Evolutionary conservation across 2,329 filamentous ascomycete species (phyloP).

Genomic region (Phaeosphaeriaceae sp.): DNA sequence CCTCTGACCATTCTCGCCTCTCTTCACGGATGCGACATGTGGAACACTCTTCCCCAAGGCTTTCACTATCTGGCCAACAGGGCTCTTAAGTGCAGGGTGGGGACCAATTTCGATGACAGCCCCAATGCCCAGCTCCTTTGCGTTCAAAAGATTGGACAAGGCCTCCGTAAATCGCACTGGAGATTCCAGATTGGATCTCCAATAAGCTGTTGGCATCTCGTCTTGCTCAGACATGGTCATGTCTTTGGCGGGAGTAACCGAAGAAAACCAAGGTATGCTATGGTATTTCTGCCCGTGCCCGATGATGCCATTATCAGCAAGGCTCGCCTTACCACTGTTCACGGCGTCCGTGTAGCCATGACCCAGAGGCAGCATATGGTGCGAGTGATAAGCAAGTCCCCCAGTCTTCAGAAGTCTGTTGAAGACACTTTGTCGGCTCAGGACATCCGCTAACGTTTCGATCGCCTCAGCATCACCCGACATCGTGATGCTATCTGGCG

Average conservation of each 20-base stretch:
- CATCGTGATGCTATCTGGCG: conserved; percentile 28
- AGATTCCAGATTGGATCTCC: conserved; percentile 17
- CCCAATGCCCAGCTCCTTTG: neutral
- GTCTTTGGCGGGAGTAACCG: conserved; percentile 4
- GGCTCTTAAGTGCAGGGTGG: conserved; percentile 10
- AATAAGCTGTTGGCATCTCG: conserved; percentile 9
- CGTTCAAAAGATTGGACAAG: neutral
- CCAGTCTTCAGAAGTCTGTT: conserved; percentile 34
- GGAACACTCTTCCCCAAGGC: neutral
- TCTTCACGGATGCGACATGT: neutral
- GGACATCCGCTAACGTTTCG: neutral
- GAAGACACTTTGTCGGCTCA: conserved; percentile 12
- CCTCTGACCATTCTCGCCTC: neutral
- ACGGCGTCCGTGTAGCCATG: conserved; percentile 12
- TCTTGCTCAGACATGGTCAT: neutral
- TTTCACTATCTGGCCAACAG: conserved; percentile 11
- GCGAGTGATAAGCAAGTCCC: conserved; percentile 53
- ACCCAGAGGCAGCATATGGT: conserved; percentile 15
- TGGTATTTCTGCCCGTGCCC: neutral
- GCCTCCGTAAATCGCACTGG: conserved; percentile 14
- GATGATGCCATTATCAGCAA: neutral
- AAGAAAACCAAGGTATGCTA: conserved; percentile 1
- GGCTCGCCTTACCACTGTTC: neutral
- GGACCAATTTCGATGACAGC: conserved; percentile 18
- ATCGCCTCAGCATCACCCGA: conserved; percentile 30